Evolutionary conservation across 352 stramenopile genomes (phyloP).

Genomic region (Stramenopiles sp.): DNA sequence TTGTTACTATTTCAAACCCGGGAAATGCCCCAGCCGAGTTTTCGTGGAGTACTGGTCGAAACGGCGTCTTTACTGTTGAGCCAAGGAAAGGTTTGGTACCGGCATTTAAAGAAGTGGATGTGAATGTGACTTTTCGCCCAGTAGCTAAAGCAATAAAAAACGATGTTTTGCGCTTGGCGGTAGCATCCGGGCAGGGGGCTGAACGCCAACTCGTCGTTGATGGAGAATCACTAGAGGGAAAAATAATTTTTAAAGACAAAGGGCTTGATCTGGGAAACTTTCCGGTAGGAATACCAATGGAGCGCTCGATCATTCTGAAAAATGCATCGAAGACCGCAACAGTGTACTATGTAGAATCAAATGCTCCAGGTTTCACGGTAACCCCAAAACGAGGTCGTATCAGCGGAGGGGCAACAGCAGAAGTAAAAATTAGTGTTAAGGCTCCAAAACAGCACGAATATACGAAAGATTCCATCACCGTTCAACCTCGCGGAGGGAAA

Average conservation of each 20-base stretch:
- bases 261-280: neutral
- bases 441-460: constrained; percentile 14
- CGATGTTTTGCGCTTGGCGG: neutral
- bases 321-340: neutral
- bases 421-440: constrained; percentile 22
- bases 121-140: neutral
- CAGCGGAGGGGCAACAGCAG: neutral
- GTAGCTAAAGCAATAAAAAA: neutral
- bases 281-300: neutral
- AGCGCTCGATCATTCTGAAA: neutral
- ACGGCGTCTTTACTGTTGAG: neutral
- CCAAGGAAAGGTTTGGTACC: constrained; percentile 26
- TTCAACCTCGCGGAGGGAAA: constrained; percentile 47
- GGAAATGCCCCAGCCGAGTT: constrained; percentile 64
- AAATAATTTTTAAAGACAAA: neutral
- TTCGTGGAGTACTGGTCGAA: constrained; percentile 32
- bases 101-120: neutral
- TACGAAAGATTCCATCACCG: constrained; percentile 14
- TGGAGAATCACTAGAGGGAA: neutral
- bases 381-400: constrained; percentile 13
- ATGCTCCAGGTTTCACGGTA: neutral
- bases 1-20: constrained; percentile 59
- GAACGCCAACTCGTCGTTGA: neutral
- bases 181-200: neutral
- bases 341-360: neutral